These are phyloP conservation scores for Cytospora chrysosperma DNA, from an alignment of 2,329 filamentous ascomycete species.

Conservation along the genomic window DNA sequence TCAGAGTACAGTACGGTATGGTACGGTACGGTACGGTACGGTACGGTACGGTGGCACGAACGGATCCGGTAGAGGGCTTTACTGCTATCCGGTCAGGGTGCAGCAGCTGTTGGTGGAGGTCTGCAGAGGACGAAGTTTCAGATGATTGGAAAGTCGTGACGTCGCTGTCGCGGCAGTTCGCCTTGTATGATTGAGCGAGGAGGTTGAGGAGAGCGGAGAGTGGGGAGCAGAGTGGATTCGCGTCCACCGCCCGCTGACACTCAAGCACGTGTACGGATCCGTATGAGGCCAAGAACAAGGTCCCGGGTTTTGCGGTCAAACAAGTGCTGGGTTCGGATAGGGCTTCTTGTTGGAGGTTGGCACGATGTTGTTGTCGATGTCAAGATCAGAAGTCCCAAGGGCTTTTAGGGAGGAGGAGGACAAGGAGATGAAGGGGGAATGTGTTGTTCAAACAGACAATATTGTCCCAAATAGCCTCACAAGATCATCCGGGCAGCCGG, in stretches of 20 bases:
- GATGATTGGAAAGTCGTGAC: neutral
- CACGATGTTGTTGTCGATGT: neutral
- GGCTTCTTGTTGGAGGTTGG: neutral
- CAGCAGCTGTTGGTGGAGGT: neutral
- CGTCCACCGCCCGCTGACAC: neutral
- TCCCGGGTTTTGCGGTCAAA: neutral
- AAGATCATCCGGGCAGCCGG: neutral
- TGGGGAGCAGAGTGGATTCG: neutral
- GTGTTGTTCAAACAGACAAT: neutral
- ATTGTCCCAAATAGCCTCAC: neutral
- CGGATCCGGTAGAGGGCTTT: neutral
- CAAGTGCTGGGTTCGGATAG: neutral
- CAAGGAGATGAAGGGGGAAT: neutral
- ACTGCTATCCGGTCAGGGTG: neutral
- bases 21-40: neutral
- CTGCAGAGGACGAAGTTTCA: neutral
- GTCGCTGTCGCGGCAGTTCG: neutral
- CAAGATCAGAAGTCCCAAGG: neutral
- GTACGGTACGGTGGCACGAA: neutral
- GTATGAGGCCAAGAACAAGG: neutral
- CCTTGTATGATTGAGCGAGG: neutral
- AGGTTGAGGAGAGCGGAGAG: neutral
- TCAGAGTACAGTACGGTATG: neutral
- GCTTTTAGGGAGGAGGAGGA: too few relatives aligned
- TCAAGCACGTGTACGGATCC: neutral